These are phyloP conservation scores for Debaryomyces udenii DNA, from an alignment of 1,139 yeast genomes.

Conservation along the genomic window DNA sequence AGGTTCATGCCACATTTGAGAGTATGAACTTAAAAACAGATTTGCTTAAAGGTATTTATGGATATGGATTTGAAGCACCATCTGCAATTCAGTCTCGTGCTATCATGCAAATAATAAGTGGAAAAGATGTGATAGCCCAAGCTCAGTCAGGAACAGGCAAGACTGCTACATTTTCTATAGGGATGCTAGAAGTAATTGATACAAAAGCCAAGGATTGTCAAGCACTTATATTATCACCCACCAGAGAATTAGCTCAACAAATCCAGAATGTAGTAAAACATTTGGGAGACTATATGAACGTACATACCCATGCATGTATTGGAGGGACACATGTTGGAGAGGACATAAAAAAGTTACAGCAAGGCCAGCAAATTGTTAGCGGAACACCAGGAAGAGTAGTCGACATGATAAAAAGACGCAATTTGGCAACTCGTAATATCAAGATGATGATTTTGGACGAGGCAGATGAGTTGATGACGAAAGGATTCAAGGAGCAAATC, in stretches of 20 bases:
- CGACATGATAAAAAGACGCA: conserved; percentile 83
- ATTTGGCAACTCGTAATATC: conserved; percentile 65
- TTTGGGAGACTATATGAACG: conserved; percentile 83
- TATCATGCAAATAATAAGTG: conserved; percentile 86
- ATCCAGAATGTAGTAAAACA: conserved; percentile 83
- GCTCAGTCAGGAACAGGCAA: conserved; percentile 99
- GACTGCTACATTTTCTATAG: conserved; percentile 94
- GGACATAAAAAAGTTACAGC: conserved; percentile 70
- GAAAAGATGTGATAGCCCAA: conserved; percentile 93
- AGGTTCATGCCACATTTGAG: conserved; percentile 71
- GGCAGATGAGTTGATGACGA: conserved; percentile 89
- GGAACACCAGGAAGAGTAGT: conserved; percentile 96
- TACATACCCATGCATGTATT: conserved; percentile 86
- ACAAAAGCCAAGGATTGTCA: conserved; percentile 68
- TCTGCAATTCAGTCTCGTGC: conserved; percentile 96
- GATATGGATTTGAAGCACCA: conserved; percentile 92
- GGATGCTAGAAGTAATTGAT: conserved; percentile 83
- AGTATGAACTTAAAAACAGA: conserved; percentile 76
- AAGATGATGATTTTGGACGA: conserved; percentile 90
- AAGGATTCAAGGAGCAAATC: conserved; percentile 91
- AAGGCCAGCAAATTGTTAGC: conserved; percentile 89
- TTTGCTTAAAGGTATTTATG: conserved; percentile 73
- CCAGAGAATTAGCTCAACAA: conserved; percentile 91
- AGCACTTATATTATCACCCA: conserved; percentile 90
- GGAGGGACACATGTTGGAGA: conserved; percentile 90